Conservation (phyloP, 495 filamentous ascomycete species). For the Aspergillus cavernicola region DNA sequence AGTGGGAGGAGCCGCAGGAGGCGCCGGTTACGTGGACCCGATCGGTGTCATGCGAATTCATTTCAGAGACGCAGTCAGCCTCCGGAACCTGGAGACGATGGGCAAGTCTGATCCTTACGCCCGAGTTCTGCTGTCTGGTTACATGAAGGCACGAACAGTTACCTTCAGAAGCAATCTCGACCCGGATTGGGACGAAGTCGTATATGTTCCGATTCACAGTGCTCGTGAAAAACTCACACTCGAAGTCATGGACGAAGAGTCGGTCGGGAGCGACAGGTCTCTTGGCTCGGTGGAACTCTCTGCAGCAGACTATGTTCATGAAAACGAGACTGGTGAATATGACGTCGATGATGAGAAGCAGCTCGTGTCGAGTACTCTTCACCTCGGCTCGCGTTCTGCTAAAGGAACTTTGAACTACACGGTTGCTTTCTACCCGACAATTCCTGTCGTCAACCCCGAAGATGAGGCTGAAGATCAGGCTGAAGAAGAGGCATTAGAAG, state of each 20-base stretch:
- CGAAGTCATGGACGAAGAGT: constrained; percentile 97
- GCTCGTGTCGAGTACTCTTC: constrained; percentile 54
- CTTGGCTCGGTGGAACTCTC: constrained; percentile 75
- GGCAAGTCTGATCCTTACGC: constrained; percentile 97
- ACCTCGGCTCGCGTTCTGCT: constrained; percentile 57
- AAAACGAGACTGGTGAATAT: constrained; percentile 78
- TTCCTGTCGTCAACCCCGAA: constrained; percentile 87
- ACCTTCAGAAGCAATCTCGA: constrained; percentile 95
- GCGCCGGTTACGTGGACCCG: constrained; percentile 86
- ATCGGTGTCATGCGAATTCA: constrained; percentile 94
- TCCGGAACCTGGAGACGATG: constrained; percentile 91
- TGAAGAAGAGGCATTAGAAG: constrained; percentile 48
- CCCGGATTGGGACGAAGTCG: constrained; percentile 91
- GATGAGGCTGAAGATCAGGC: constrained; percentile 80
- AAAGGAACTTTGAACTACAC: constrained; percentile 86
- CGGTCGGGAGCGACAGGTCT: constrained; percentile 77
- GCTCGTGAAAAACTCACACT: constrained; percentile 77
- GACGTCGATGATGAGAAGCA: constrained; percentile 76
- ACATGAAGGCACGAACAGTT: constrained; percentile 86
- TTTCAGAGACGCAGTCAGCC: constrained; percentile 73
- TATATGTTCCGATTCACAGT: constrained; percentile 90
- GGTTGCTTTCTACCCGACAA: constrained; percentile 81
- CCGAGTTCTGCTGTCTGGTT: constrained; percentile 80
- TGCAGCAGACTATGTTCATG: constrained; percentile 71
- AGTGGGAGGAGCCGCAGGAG: constrained; percentile 69